These are phyloP conservation scores for Phytophthora melonis DNA, from an alignment of 352 stramenopile species.

Conservation along the genomic window DNA sequence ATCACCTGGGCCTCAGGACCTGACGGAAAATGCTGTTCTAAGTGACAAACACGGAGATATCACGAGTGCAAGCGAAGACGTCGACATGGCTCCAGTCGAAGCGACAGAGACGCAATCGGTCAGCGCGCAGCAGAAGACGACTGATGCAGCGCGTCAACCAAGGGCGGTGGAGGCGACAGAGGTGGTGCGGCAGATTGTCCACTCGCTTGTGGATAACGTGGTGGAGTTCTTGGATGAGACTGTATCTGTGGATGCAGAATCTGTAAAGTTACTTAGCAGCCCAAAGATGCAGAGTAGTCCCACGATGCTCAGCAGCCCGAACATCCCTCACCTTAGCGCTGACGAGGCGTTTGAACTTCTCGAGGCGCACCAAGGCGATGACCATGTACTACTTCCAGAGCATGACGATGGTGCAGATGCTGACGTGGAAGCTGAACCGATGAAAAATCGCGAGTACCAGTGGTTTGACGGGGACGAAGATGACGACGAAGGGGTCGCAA, in stretches of 20 bases:
- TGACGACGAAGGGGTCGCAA: constrained; percentile 29
- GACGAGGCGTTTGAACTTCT: constrained; percentile 42
- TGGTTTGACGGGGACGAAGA: constrained; percentile 53
- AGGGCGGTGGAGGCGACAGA: constrained; percentile 1
- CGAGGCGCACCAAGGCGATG: constrained; percentile 34
- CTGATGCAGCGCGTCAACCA: background rate
- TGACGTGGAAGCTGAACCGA: constrained; percentile 20
- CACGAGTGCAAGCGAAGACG: constrained; percentile 1
- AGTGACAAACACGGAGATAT: background rate
- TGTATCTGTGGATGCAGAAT: constrained; percentile 14
- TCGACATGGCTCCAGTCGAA: constrained; percentile 9
- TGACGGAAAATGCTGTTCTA: background rate
- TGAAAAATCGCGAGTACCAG: constrained; percentile 35
- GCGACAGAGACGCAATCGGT: background rate
- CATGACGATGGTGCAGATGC: constrained; percentile 20
- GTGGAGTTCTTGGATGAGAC: constrained; percentile 21
- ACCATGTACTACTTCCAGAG: constrained; percentile 28
- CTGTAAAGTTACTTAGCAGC: constrained; percentile 10
- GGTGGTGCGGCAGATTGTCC: constrained; percentile 20
- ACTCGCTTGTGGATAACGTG: constrained; percentile 28
- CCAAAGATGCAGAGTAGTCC: background rate
- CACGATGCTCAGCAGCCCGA: constrained; percentile 15
- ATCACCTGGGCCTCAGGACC: background rate
- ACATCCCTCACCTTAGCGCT: constrained; percentile 35
- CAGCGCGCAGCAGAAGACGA: background rate